phyloP scores from a whole-genome alignment of 1,284 basidiomycete species.

The Irpex sp. region DNA sequence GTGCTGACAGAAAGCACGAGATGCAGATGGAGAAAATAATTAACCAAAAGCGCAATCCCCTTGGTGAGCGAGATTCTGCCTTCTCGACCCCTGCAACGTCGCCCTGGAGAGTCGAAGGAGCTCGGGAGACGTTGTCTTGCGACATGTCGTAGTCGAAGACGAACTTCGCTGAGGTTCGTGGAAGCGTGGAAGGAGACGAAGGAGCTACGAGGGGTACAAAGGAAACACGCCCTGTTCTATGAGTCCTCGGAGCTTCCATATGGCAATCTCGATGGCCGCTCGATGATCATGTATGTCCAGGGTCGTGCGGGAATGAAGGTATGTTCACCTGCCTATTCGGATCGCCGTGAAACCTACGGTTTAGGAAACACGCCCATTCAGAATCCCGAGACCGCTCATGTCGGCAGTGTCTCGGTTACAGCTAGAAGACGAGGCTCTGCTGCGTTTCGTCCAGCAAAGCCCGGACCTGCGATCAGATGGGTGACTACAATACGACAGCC shows the following conservation, averaged over 20 bases:
- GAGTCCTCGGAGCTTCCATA: not conserved
- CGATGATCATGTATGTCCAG: not conserved
- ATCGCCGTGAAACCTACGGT: not conserved
- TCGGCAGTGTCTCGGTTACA: not conserved
- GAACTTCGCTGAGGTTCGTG: not conserved
- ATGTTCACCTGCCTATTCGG: not conserved
- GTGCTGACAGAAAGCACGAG: conserved; percentile 7
- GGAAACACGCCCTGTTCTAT: not conserved
- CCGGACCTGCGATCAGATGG: not conserved
- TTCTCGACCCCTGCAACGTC: not conserved
- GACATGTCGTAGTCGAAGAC: not conserved
- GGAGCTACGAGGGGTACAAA: not conserved
- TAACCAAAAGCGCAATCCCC: conserved; percentile 6
- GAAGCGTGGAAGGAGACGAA: not conserved
- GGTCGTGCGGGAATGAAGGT: not conserved
- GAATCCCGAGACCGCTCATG: not conserved
- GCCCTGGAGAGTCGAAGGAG: not conserved
- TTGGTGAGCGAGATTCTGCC: not conserved
- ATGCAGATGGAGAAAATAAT: conserved; percentile 7
- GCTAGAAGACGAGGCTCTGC: not conserved
- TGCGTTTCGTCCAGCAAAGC: not conserved
- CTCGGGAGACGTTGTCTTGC: not conserved
- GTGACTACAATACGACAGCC: not conserved
- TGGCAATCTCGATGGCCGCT: not conserved
- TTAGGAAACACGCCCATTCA: not conserved